Base-by-base conservation (phyloP, 2,329 filamentous ascomycete genomes). In the Aspergillus spinulosporus region DNA sequence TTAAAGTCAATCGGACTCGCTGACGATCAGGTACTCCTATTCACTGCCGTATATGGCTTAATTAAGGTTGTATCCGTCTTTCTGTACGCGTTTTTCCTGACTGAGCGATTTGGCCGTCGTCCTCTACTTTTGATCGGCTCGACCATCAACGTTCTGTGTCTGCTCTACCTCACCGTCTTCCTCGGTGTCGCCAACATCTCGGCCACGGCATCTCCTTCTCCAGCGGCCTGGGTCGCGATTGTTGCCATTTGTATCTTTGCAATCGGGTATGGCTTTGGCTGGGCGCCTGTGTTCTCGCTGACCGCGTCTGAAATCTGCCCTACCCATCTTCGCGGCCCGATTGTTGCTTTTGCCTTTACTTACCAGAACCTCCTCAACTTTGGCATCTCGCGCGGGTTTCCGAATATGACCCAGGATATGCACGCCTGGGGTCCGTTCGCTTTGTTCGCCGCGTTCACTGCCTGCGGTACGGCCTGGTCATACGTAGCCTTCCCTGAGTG, bases 101-200 rank as follows among this genome's bases (percentile, higher is more conserved):
- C 61, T 3, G 64, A 66, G 8, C 59, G 60, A 4, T 65, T 54
- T 28, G 68, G 67, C 26, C 62, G 66, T 14, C 62, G 64, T 9
- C 68, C 67, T 3, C 58, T 68, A 2, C 59, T 70, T 1, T 49
- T 67, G n/a, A 57, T 66, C 34, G 66, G 68, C 14, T 66, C 59
- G 8, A 34, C 54, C 11, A 59, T 59, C 12, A 64, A 64, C 36
- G 39, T 57, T 1, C 15, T 54, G 9, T 65, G 62, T 21, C 55
- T 63, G 4, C 29, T 61, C 28, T 66, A 65, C 34, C 49, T 64
- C 2, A 52, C 60, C 8, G 57, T 48, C 31, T 66, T 62, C 37
- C 57, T 64, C 1, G 63, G 59, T 8, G 49, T 54, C 11, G 48
- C 57, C 4, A 52, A 62, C 11, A 36, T 63, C 3, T 62, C 59